Conservation (phyloP, 1,139 yeast genomes). For the Debaryomycetaceae sp. region DNA sequence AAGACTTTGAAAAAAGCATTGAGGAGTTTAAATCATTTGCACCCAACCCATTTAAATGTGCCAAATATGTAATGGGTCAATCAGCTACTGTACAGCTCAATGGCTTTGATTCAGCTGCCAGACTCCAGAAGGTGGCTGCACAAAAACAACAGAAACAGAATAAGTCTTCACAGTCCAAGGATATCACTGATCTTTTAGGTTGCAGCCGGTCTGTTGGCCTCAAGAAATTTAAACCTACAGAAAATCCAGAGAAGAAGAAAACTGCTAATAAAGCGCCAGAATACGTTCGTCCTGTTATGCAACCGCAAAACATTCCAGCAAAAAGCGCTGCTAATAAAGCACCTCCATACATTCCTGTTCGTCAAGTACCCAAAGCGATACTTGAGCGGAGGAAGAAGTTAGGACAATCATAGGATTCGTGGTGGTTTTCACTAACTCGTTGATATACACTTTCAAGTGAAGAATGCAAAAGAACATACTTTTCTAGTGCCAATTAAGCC, state of each 20-base stretch:
- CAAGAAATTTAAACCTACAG: not conserved
- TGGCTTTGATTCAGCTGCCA: not conserved
- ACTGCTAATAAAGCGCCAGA: slow-evolving; percentile 1
- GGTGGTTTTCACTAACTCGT: too few relatives aligned
- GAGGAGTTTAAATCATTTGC: not conserved
- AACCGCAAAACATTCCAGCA: not conserved
- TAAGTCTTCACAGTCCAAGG: not conserved
- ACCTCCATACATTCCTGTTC: slow-evolving; percentile 26
- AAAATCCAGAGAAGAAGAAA: not conserved
- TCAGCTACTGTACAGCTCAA: not conserved
- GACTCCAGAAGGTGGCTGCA: not conserved
- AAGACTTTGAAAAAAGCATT: not conserved
- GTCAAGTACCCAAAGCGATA: slow-evolving; percentile 9
- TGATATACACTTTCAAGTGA: too few relatives aligned
- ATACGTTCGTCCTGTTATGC: not conserved
- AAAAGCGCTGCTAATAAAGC: slow-evolving; percentile 15
- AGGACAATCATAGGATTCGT: not conserved
- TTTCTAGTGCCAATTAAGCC: too few relatives aligned
- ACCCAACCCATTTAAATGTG: not conserved
- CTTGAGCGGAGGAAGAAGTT: slow-evolving; percentile 5
- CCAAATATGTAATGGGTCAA: not conserved
- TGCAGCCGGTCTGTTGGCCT: not conserved
- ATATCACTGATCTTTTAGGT: not conserved
- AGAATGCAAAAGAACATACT: too few relatives aligned
- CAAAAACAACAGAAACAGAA: not conserved